Evolutionary conservation across 2,329 filamentous ascomycete genomes (phyloP).

Genomic region (Lecanicillium sp.): DNA sequence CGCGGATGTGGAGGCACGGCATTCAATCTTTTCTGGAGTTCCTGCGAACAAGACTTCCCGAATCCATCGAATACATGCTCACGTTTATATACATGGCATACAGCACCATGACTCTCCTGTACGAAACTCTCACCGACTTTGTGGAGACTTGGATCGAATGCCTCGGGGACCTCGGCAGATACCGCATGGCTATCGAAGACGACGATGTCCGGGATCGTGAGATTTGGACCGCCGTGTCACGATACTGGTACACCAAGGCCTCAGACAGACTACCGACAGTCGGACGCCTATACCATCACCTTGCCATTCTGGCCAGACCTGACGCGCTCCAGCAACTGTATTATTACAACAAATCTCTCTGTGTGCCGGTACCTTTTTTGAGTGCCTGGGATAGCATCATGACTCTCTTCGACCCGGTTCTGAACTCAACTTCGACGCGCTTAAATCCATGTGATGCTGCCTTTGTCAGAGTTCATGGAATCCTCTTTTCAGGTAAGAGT

Average conservation of each 20-base stretch:
- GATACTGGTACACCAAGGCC: constrained; percentile 79
- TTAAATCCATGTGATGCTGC: constrained; percentile 43
- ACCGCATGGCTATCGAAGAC: constrained; percentile 86
- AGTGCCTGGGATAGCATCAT: constrained; percentile 65
- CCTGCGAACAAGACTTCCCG: constrained; percentile 66
- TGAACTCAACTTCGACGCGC: constrained; percentile 33
- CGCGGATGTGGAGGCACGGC: constrained; percentile 87
- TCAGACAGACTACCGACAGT: constrained; percentile 69
- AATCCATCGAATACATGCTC: constrained; percentile 80
- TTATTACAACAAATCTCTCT: constrained; percentile 66
- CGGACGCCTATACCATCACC: constrained; percentile 79
- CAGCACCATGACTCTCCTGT: constrained; percentile 79
- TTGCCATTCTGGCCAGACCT: constrained; percentile 70
- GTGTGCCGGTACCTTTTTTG: constrained; percentile 59
- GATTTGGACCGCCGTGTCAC: constrained; percentile 72
- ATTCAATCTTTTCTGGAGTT: constrained; percentile 83
- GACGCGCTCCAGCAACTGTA: constrained; percentile 66
- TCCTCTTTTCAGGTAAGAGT: constrained; percentile 52
- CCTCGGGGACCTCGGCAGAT: constrained; percentile 76
- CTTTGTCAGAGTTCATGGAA: constrained; percentile 59
- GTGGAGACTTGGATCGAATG: constrained; percentile 93
- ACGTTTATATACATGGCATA: constrained; percentile 87
- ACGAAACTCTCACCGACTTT: constrained; percentile 79
- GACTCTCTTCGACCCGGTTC: constrained; percentile 59
- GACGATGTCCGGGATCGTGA: constrained; percentile 69